These are phyloP conservation scores for Quercus gilva DNA, from an alignment of 306 rosid species.

Conservation along the genomic window DNA sequence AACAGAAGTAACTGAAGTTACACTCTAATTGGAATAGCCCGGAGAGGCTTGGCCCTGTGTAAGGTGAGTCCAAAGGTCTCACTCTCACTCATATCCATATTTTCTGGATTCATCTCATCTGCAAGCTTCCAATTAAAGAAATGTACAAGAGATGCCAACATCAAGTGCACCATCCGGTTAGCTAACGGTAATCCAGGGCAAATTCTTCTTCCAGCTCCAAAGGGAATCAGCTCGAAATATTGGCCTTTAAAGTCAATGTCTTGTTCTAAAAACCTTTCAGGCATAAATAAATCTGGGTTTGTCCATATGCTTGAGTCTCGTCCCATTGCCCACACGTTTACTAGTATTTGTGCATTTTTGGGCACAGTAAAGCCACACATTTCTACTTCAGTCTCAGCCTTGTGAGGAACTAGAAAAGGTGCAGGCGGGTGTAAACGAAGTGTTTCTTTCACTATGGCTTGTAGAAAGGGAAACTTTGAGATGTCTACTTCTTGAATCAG, in stretches of 20 bases:
- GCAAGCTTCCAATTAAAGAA: conserved; percentile 21
- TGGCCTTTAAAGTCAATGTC: conserved; percentile 10
- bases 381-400: neutral
- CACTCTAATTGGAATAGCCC: neutral
- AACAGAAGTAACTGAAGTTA: neutral
- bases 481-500: neutral
- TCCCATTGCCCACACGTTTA: conserved; percentile 16
- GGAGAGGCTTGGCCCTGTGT: neutral
- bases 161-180: neutral
- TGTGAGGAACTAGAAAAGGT: conserved; percentile 12
- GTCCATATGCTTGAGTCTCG: conserved; percentile 6
- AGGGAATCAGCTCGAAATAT: conserved; percentile 17
- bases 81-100: conserved; percentile 7
- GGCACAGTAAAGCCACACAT: neutral
- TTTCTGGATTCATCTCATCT: neutral
- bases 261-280: conserved; percentile 14
- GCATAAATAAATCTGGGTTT: conserved; percentile 9
- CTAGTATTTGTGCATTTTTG: neutral
- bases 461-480: neutral
- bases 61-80: neutral
- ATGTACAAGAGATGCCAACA: conserved; percentile 16
- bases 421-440: conserved; percentile 26
- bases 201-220: conserved; percentile 26
- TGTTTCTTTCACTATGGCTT: conserved; percentile 24
- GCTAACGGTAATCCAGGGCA: conserved; percentile 20